phyloP scores from a whole-genome alignment of 1,284 basidiomycete genomes.

The Leccinum holopus region DNA sequence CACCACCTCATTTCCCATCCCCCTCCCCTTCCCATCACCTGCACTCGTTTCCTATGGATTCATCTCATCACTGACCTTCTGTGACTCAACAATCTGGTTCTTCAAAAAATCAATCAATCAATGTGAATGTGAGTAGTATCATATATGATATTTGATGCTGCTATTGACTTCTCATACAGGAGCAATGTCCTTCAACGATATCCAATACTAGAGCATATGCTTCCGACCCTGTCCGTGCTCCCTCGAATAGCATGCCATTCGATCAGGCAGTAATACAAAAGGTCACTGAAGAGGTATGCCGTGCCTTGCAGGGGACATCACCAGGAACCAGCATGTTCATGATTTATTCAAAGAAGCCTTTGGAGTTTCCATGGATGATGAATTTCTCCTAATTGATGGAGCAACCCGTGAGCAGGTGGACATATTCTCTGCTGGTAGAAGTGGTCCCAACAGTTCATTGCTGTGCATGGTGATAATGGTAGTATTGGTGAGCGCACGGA shows the following conservation, averaged over 20 bases:
- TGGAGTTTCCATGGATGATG: too few species aligned
- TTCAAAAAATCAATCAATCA: background rate
- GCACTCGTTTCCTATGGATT: background rate
- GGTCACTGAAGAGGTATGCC: background rate
- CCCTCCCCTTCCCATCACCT: background rate
- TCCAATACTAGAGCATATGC: background rate
- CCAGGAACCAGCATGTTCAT: too few species aligned
- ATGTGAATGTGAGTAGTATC: background rate
- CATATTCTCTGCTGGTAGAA: too few species aligned
- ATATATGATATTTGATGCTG: background rate
- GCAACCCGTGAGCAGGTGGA: too few species aligned
- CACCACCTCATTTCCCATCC: background rate
- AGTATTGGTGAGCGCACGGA: too few species aligned
- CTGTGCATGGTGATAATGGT: too few species aligned
- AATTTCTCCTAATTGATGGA: too few species aligned
- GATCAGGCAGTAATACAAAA: background rate
- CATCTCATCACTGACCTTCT: background rate
- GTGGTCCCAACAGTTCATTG: too few species aligned
- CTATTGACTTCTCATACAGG: background rate
- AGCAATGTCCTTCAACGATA: background rate
- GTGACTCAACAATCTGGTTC: background rate
- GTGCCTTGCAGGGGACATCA: background rate
- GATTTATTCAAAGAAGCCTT: too few species aligned
- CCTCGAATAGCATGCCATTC: background rate
- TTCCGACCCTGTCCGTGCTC: too few species aligned